Evolutionary conservation across 148 eudicot genomes (phyloP).

Genomic region (Rhododendron henanense): DNA sequence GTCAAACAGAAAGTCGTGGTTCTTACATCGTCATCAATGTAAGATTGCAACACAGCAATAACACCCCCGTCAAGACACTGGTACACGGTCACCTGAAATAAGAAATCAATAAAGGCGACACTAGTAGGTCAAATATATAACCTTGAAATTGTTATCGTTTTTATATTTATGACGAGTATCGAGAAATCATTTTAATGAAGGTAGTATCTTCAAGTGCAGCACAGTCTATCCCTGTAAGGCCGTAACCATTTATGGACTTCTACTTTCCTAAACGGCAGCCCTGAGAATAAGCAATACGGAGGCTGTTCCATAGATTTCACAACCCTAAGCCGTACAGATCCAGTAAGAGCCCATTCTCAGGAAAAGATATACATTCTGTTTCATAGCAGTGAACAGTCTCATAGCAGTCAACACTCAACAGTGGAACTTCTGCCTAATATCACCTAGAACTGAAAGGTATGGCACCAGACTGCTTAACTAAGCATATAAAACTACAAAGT

Average conservation of each 20-base stretch:
- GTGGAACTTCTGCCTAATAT: background rate
- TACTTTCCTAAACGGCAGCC: background rate
- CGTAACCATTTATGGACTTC: background rate
- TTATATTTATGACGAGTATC: background rate
- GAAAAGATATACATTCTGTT: background rate
- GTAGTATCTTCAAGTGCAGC: background rate
- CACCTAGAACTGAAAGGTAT: background rate
- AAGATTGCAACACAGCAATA: slow-evolving; percentile 90
- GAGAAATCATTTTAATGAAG: background rate
- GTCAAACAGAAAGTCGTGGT: background rate
- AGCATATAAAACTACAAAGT: background rate
- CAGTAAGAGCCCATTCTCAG: background rate
- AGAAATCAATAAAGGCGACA: background rate
- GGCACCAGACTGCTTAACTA: background rate
- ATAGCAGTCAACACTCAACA: background rate
- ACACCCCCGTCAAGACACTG: slow-evolving; percentile 93
- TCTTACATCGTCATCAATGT: slow-evolving; percentile 93
- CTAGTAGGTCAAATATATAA: background rate
- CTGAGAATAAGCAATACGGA: background rate
- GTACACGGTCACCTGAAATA: slow-evolving; percentile 76
- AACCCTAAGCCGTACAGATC: background rate
- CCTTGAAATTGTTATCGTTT: background rate
- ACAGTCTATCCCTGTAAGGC: background rate
- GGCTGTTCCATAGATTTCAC: background rate
- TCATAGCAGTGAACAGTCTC: background rate